These are phyloP conservation scores for Macadamia tetraphylla DNA, from an alignment of 164 flowering plant species.

Conservation along the genomic window DNA sequence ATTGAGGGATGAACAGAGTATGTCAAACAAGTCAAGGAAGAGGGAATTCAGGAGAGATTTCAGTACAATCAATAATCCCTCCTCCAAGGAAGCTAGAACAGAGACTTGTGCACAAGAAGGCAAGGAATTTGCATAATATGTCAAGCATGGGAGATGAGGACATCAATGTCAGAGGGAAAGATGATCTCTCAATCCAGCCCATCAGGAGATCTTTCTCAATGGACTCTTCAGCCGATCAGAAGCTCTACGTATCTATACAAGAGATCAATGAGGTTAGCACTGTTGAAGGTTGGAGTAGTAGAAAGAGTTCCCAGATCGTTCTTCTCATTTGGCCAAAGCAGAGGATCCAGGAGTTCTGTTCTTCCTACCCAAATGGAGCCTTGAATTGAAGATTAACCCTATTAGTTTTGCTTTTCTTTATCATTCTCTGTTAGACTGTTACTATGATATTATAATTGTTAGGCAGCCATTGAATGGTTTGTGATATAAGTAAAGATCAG, in stretches of 20 bases:
- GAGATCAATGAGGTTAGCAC: slow-evolving; percentile 43
- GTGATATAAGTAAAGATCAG: neutral
- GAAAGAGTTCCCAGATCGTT: slow-evolving; percentile 42
- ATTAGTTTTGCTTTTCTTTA: neutral
- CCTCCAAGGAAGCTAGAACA: slow-evolving; percentile 36
- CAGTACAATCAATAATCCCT: slow-evolving; percentile 23
- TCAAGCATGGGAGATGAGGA: slow-evolving; percentile 87
- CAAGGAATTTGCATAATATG: slow-evolving; percentile 34
- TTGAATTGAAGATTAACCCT: slow-evolving; percentile 34
- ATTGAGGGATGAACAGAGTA: slow-evolving; percentile 17
- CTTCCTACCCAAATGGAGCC: slow-evolving; percentile 26
- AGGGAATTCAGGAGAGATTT: slow-evolving; percentile 20
- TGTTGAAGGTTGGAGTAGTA: slow-evolving; percentile 40
- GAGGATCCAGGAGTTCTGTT: slow-evolving; percentile 61
- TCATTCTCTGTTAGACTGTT: neutral
- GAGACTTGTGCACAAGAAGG: slow-evolving; percentile 23
- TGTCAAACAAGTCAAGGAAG: slow-evolving; percentile 25
- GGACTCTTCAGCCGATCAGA: slow-evolving; percentile 73
- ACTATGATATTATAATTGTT: neutral
- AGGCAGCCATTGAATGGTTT: neutral
- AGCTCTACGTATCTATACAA: slow-evolving; percentile 56
- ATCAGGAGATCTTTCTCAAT: slow-evolving; percentile 83
- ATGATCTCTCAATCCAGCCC: slow-evolving; percentile 56
- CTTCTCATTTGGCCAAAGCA: slow-evolving; percentile 68
- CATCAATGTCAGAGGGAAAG: slow-evolving; percentile 54